Evolutionary conservation across 805 yeast genomes (phyloP), one percentile per base, ranked within the genome.

Genomic region (Metschnikowia aberdeeniae): DNA sequence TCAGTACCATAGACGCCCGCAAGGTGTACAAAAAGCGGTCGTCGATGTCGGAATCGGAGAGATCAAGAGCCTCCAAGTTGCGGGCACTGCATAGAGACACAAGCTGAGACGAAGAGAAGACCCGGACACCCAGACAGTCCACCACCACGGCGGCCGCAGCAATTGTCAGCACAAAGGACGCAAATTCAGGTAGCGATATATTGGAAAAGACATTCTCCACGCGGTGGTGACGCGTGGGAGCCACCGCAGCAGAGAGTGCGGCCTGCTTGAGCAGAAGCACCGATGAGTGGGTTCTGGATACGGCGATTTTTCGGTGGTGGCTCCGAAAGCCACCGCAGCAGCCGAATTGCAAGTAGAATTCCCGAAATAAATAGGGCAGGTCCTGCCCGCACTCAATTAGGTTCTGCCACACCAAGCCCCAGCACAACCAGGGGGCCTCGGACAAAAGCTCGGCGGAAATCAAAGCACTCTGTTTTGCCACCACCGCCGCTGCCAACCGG

Each of bases 191-290:
- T 4, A 68, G 34, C 17, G 52, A 45, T 9, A 65, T 52, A 45
- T 70, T 69, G 19, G 57, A 49, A 44, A 64, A 68, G 5, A 71
- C 33, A 38, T 61, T 68, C 36, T 70, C 75, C 22, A 71, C 40
- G 33, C 76, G 50, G 55, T 70, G 72, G 34, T 31, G 39, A 17
- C 43, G 40, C 13, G 44, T 43, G 20, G 62, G 58, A 14, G 55
- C 43, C 8, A 50, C 45, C 19, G 50, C 45, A 37, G 50, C 43
- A 14, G 32, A 33, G 51, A 54, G 51, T 12, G 56, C 49, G 11
- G 45, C 43, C 20, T 52, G 41, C 29, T 31, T 39, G 29, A 31
- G 14, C 36, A 31, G 42, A 17, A 28, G 36, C 5, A 35, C 35
- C 22, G 42, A 30, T 17, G 28, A 22, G 20, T 32, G 42, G 36